Conservation (phyloP, 768 basidiomycete genomes). For the Favolaschia claudopus region DNA sequence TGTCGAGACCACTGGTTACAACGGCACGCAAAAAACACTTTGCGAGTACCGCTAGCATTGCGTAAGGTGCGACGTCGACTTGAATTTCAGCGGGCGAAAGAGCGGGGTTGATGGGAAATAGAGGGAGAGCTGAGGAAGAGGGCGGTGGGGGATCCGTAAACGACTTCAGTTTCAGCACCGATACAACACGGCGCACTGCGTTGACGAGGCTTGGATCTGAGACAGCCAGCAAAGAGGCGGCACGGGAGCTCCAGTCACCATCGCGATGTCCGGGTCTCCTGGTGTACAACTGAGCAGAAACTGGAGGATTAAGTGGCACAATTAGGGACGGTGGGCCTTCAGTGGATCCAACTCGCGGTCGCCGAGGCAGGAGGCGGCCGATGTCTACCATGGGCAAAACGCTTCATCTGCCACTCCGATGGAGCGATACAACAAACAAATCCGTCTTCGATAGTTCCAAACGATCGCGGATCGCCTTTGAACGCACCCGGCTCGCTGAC, state of each 20-base stretch:
- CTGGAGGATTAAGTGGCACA: neutral
- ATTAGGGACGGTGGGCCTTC: neutral
- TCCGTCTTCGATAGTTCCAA: neutral
- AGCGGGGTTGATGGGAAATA: constrained; percentile 39
- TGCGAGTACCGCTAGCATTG: constrained; percentile 45
- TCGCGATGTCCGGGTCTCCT: neutral
- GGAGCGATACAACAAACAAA: constrained; percentile 35
- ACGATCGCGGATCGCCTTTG: constrained; percentile 9
- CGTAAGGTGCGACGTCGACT: constrained; percentile 46
- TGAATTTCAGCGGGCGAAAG: constrained; percentile 38
- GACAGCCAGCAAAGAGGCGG: constrained; percentile 32
- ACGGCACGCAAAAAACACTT: constrained; percentile 44
- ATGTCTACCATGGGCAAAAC: constrained; percentile 42
- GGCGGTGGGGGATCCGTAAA: constrained; percentile 25
- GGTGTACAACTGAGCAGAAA: neutral
- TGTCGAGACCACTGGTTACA: constrained; percentile 45
- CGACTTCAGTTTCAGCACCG: constrained; percentile 34
- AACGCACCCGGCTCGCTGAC: constrained; percentile 10
- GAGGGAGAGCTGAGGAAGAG: constrained; percentile 10
- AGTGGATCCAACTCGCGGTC: neutral
- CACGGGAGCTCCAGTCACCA: constrained; percentile 17
- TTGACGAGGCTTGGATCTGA: constrained; percentile 43
- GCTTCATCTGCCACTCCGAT: constrained; percentile 30
- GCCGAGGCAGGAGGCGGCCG: constrained; percentile 11
- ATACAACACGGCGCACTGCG: constrained; percentile 37